phyloP scores from a whole-genome alignment of 139 green algal genomes.

The Tetradesmus lagerheimii region DNA sequence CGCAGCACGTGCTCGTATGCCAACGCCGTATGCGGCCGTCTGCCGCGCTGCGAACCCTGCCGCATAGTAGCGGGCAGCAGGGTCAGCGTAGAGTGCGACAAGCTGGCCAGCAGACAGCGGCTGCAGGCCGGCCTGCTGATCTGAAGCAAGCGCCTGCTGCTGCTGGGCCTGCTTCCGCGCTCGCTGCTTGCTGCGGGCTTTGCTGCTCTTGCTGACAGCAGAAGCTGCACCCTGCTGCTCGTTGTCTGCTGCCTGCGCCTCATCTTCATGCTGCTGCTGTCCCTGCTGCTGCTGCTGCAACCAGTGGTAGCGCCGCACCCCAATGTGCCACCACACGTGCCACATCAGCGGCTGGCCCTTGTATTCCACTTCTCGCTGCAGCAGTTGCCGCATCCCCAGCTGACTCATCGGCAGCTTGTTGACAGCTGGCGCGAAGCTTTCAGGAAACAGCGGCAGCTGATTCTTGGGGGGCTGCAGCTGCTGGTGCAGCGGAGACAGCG shows the following conservation, averaged over 20 bases:
- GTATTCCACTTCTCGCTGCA: not conserved
- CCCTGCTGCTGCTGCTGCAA: constrained; percentile 4
- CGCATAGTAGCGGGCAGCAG: not conserved
- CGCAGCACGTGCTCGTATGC: not conserved
- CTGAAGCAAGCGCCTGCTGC: not conserved
- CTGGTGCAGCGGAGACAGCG: not conserved
- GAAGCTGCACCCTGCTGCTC: not conserved
- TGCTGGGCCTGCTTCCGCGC: not conserved
- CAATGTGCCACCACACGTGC: not conserved
- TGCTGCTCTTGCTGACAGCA: not conserved
- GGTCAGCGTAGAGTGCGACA: not conserved
- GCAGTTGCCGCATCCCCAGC: not conserved
- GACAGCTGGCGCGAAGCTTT: not conserved
- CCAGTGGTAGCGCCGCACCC: not conserved
- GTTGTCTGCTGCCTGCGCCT: not conserved
- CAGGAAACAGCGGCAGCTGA: not conserved
- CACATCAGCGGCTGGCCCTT: not conserved
- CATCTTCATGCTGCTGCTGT: not conserved
- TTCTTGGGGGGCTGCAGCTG: not conserved
- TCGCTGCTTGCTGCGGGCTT: not conserved
- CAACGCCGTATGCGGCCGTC: not conserved
- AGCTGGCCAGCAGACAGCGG: not conserved
- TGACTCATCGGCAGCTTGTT: not conserved
- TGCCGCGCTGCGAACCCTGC: constrained; percentile 15
- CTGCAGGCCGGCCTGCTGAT: not conserved